Percentiles rank a stretch among this genome's conserved stretches.
These are phyloP conservation scores for Talaromyces funiculosus DNA, from an alignment of 2,329 filamentous ascomycete species.

Conservation along the genomic window DNA sequence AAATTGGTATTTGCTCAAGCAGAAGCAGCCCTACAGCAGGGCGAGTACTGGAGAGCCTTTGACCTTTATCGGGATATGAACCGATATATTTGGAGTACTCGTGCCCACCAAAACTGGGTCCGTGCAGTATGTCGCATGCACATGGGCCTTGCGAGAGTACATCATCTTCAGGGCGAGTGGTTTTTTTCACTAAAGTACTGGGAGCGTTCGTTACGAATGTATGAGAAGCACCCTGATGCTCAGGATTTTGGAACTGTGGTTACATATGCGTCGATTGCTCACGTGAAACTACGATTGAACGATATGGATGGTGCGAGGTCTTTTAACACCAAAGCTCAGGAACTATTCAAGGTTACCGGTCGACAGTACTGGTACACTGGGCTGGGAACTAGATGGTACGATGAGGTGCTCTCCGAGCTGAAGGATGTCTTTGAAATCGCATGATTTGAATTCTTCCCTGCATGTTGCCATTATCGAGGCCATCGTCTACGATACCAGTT, in stretches of 20 bases:
- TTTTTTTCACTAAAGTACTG: not conserved
- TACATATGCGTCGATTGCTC: not conserved
- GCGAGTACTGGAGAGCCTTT: conserved; percentile 6
- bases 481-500: not conserved
- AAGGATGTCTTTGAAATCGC: not conserved
- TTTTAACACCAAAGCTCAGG: not conserved
- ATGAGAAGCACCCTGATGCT: not conserved
- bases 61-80: conserved; percentile 4
- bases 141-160: conserved; percentile 3
- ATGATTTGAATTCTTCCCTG: not conserved
- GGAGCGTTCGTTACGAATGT: conserved; percentile 5
- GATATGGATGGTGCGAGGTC: not conserved
- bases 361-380: not conserved
- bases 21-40: conserved; percentile 7
- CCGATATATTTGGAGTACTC: not conserved
- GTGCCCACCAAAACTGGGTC: not conserved
- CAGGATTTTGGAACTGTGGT: conserved; percentile 1
- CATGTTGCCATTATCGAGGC: not conserved
- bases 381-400: conserved; percentile 2
- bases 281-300: not conserved
- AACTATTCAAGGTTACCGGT: not conserved
- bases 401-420: not conserved
- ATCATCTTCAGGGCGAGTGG: conserved; percentile 4
- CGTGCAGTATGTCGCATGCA: conserved; percentile 2
- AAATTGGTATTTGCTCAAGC: not conserved